phyloP scores from a whole-genome alignment of 768 basidiomycete species.

The Amanita rubescens region DNA sequence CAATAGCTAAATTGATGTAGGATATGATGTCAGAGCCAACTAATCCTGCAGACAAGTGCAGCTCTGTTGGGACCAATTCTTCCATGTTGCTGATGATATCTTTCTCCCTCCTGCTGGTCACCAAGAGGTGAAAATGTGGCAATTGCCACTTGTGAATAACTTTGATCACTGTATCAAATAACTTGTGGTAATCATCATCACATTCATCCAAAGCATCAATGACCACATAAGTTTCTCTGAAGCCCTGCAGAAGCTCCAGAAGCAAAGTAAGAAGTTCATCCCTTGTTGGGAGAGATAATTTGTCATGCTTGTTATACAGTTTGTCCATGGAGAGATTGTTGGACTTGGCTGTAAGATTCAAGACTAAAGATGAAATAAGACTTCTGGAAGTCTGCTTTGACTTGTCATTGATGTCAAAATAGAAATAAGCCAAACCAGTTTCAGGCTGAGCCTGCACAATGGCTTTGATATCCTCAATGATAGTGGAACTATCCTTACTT shows the following conservation, averaged over 20 bases:
- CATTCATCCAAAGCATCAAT: slow-evolving; percentile 4
- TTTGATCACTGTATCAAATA: slow-evolving; percentile 1
- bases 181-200: not conserved
- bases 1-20: not conserved
- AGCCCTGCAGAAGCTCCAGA: not conserved
- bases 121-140: not conserved
- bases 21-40: not conserved
- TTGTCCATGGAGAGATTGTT: not conserved
- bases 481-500: not conserved
- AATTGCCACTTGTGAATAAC: not conserved
- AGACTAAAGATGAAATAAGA: slow-evolving; percentile 15
- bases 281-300: not conserved
- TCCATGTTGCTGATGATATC: not conserved
- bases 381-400: not conserved
- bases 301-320: not conserved
- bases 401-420: slow-evolving; percentile 15
- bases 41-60: not conserved
- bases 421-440: slow-evolving; percentile 15
- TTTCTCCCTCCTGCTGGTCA: not conserved
- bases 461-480: not conserved
- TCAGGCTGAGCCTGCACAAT: not conserved
- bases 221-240: not conserved
- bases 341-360: slow-evolving; percentile 11
- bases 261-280: not conserved
- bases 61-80: not conserved